These are phyloP conservation scores for Triticum aestivum DNA, from an alignment of 176 grass and related monocot species.

Conservation along the genomic window IWGSC_CS_RefSeq_v2.1 NC_057810.1:715104171-715104670, in stretches of 20 bases:
- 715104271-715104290: background rate
- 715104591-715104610: too few relatives aligned
- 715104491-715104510: too few relatives aligned
- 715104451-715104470: too few relatives aligned
- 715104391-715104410: background rate
- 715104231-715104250: background rate
- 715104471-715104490: too few relatives aligned
- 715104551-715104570: too few relatives aligned
- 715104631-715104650: too few relatives aligned
- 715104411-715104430: background rate
- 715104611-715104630: too few relatives aligned
- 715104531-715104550: too few relatives aligned
- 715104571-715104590: too few relatives aligned
- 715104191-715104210: background rate
- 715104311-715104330: background rate
- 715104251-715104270: too few relatives aligned
- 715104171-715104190: background rate
- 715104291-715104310: background rate
- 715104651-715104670: background rate
- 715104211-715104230: background rate
- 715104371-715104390: background rate
- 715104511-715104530: too few relatives aligned
- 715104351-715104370: background rate
- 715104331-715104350: rapidly evolving
- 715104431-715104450: background rate